These are phyloP conservation scores for Catunica adiposa DNA, from an alignment of 2,329 filamentous ascomycete species.

Conservation along the genomic window DNA sequence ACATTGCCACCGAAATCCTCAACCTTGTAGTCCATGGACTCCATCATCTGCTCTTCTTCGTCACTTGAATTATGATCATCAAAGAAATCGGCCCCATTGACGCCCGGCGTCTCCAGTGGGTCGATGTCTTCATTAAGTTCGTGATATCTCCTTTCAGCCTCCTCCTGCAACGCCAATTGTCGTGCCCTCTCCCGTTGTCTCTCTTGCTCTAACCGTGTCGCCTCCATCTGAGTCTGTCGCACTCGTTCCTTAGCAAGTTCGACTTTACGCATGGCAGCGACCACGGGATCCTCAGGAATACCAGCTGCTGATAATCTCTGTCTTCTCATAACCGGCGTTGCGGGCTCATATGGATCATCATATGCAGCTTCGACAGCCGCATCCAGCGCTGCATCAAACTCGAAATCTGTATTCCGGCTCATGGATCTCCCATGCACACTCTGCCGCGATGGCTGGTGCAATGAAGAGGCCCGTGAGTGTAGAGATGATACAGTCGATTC, in stretches of 20 bases:
- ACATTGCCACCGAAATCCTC: constrained; percentile 49
- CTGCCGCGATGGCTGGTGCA: constrained; percentile 28
- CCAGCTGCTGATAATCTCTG: constrained; percentile 23
- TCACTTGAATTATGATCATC: constrained; percentile 49
- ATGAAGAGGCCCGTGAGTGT: constrained; percentile 61
- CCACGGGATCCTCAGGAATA: constrained; percentile 22
- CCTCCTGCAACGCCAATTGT: constrained; percentile 21
- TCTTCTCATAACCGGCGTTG: constrained; percentile 28
- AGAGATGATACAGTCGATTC: constrained; percentile 64
- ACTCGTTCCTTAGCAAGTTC: constrained; percentile 63
- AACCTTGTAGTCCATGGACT: constrained; percentile 62
- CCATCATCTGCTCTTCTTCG: constrained; percentile 62
- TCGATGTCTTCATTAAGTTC: neutral
- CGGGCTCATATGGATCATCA: constrained; percentile 73
- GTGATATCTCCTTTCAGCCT: neutral
- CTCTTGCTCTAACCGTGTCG: constrained; percentile 34
- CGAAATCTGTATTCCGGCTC: constrained; percentile 64
- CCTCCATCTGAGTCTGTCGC: constrained; percentile 56
- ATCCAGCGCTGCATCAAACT: constrained; percentile 87
- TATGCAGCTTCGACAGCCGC: constrained; percentile 94
- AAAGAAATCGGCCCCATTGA: constrained; percentile 26
- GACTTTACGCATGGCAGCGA: constrained; percentile 41
- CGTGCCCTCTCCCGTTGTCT: constrained; percentile 19
- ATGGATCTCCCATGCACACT: constrained; percentile 34
- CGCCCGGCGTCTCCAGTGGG: constrained; percentile 3